phyloP scores from a whole-genome alignment of 306 rosid species.

The peach (Prunus persica) region Prunus_persica_NCBIv2 NC_034014.1:27445001-27445500 shows the following conservation, averaged over 20 bases:
- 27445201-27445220: constrained; percentile 96
- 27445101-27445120: constrained; percentile 94
- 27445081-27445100: constrained; percentile 93
- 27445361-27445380: constrained; percentile 3
- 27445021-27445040: constrained; percentile 86
- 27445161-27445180: constrained; percentile 63
- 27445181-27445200: constrained; percentile 88
- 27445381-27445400: background rate
- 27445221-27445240: constrained; percentile 94
- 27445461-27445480: background rate
- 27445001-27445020: constrained; percentile 81
- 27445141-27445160: constrained; percentile 87
- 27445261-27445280: constrained; percentile 98
- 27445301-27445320: constrained; percentile 88
- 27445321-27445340: constrained; percentile 82
- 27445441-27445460: background rate
- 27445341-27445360: constrained; percentile 83
- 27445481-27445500: background rate
- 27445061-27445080: constrained; percentile 89
- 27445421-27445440: background rate
- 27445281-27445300: constrained; percentile 93
- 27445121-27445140: constrained; percentile 84
- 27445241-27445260: constrained; percentile 88
- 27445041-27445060: constrained; percentile 92
- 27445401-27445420: background rate